phyloP scores from a whole-genome alignment of 768 basidiomycete species.

The Xerocomus brunneocitrinus region DNA sequence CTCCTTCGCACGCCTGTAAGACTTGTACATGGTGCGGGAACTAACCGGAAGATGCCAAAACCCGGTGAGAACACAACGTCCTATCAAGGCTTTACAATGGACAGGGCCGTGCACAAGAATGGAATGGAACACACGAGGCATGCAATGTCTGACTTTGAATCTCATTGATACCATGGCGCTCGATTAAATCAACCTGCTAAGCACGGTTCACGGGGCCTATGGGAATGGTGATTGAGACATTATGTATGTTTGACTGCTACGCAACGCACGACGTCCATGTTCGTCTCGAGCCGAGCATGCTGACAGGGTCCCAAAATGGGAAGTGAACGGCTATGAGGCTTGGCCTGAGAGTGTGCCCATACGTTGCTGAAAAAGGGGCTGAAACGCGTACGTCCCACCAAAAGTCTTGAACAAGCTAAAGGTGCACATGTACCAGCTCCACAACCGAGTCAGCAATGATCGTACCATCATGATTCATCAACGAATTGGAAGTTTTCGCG shows the following conservation, averaged over 20 bases:
- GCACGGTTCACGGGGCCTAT: neutral
- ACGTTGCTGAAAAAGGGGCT: neutral
- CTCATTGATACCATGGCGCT: neutral
- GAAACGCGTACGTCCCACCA: neutral
- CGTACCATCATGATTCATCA: neutral
- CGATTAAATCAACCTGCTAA: neutral
- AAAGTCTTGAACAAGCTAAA: neutral
- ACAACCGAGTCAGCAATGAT: neutral
- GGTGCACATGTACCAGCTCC: neutral
- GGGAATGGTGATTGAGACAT: neutral
- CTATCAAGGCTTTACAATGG: neutral
- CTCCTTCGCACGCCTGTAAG: neutral
- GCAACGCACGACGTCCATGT: neutral
- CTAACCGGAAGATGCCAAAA: neutral
- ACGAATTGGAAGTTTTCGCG: neutral
- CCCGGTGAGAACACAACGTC: neutral
- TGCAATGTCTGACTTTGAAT: conserved; percentile 7
- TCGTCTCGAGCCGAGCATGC: neutral
- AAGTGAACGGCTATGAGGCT: neutral
- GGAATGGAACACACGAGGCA: conserved; percentile 5
- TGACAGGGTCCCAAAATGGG: neutral
- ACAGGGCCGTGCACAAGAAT: conserved; percentile 1
- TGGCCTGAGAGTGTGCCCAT: neutral
- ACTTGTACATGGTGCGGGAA: neutral
- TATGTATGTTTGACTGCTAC: neutral